Evolutionary conservation across 257 asterid species (phyloP).

Genomic region (Fraxinus cuspidata): DNA sequence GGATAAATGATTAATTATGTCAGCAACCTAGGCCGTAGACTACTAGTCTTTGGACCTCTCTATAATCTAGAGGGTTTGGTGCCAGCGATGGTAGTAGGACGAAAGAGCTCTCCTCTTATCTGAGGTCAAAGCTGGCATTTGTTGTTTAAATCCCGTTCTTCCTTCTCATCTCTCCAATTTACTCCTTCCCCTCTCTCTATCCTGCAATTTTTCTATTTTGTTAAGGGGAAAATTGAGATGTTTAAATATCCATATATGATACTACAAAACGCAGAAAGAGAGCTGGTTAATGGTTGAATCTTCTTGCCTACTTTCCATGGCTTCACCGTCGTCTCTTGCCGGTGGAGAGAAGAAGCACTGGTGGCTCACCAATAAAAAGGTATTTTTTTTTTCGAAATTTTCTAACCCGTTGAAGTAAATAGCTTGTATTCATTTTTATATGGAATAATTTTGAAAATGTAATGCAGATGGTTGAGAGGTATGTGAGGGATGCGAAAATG

Average conservation of each 20-base stretch:
- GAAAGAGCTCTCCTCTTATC: constrained; percentile 32
- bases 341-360: constrained; percentile 76
- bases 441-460: neutral
- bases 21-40: neutral
- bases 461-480: constrained; percentile 77
- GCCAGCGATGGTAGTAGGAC: constrained; percentile 79
- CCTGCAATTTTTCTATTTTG: constrained; percentile 2
- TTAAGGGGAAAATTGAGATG: constrained; percentile 18
- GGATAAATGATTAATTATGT: neutral
- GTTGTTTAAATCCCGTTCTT: constrained; percentile 33
- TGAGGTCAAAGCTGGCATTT: constrained; percentile 77
- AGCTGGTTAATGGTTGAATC: constrained; percentile 35
- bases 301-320: constrained; percentile 52
- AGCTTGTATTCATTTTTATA: neutral
- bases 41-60: neutral
- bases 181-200: constrained; percentile 19
- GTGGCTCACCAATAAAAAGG: constrained; percentile 94
- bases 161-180: constrained; percentile 28
- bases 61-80: constrained; percentile 34
- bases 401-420: neutral
- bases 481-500: constrained; percentile 72
- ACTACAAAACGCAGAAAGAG: neutral
- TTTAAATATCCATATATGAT: constrained; percentile 4
- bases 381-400: constrained; percentile 5
- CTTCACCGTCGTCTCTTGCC: constrained; percentile 54